Conservation (phyloP, 176 grass and related monocot species). For the Rhynchospora tenuis region DNA sequence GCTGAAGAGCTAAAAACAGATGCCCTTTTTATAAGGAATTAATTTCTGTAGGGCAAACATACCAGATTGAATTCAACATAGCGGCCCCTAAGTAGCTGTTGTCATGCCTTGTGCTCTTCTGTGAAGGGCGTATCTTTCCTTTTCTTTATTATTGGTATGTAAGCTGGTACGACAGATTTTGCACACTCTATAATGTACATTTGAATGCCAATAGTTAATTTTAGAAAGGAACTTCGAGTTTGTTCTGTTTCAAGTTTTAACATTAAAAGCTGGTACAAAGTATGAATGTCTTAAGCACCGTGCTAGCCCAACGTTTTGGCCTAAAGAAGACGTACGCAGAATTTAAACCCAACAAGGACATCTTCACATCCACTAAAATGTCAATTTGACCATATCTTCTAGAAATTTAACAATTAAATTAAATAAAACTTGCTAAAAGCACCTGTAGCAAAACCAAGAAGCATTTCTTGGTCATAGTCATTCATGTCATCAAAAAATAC, state of each 20-base stretch:
- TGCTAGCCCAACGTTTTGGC: not conserved
- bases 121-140: conserved; percentile 83
- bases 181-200: conserved; percentile 58
- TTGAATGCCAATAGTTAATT: not conserved
- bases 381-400: not conserved
- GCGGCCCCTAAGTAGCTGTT: conserved; percentile 84
- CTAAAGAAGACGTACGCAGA: not conserved
- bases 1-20: not conserved
- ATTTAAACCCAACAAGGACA: not conserved
- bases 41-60: not conserved
- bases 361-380: not conserved
- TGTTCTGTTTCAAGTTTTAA: not conserved
- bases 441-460: conserved; percentile 89
- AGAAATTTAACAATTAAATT: not conserved
- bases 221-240: not conserved
- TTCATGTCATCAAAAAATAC: conserved; percentile 99
- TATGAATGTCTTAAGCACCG: not conserved
- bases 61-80: conserved; percentile 99
- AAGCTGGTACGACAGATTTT: conserved; percentile 82
- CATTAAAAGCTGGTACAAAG: not conserved
- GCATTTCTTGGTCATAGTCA: conserved; percentile 94
- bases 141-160: conserved; percentile 80
- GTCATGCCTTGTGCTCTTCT: conserved; percentile 90
- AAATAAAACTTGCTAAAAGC: conserved; percentile 7
- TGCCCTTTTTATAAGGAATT: not conserved